Base-by-base conservation (phyloP, 305 asterid species). In the Caryopteris hybrid region DNA sequence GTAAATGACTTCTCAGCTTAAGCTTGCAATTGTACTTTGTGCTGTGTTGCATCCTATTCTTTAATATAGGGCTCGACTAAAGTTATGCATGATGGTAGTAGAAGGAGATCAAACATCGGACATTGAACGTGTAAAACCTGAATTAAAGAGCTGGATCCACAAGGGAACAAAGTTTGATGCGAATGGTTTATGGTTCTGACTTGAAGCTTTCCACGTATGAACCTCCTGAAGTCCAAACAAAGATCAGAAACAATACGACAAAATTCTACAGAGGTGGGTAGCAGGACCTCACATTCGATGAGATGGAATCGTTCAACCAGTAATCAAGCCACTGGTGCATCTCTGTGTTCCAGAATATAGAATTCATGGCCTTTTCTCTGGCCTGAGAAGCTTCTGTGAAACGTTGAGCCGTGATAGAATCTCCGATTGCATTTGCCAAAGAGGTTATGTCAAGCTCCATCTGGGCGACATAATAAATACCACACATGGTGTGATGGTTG, bases 321-420 rank as follows among this genome's bases (percentile, higher is more conserved):
- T 89, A 91, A 82, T 94, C 97, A 25, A 84, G 78, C 99, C 99
- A 94, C 20, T 94, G 99, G 14, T 85, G 77, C 85, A 57, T 86
- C 70, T 91, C 91, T 1, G 63, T 3, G 8, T 86, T 87, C 99
- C 99, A 94, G 8, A 91, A 62, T 42, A 91, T 60, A 52, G 93
- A 78, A 66, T 83, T 68, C 43, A 94, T 86, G 5, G 97, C 91
- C 72, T 59, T 80, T 58, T 82, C 76, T 65, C 96, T 76, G 41
- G 85, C 80, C 74, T 70, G 59, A 34, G 95, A 78, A 71, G 88
- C 90, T 70, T 86, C 76, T 14, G 22, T 71, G 66, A 83, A 91
- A 20, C 29, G 69, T 21, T 70, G 54, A 39, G 75, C 83, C 23
- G 77, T 77, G 33, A 5, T 39, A 51, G 36, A 64, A 42, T 91